Conservation (phyloP, 2,329 filamentous ascomycete species). For the Diaporthe destruens region DNA sequence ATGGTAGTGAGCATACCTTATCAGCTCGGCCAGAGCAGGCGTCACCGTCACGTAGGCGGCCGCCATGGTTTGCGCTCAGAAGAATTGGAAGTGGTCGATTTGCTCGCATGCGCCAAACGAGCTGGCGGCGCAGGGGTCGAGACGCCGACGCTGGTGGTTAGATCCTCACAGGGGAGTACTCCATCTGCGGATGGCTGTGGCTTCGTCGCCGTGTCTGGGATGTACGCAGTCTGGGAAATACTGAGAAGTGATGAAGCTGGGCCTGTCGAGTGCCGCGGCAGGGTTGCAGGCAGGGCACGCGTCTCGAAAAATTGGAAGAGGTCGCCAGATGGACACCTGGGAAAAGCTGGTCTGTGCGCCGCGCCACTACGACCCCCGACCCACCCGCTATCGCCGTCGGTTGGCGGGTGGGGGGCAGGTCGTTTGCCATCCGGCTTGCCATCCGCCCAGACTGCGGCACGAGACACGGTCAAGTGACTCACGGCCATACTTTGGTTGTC, state of each 20-base stretch:
- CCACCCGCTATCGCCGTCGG: constrained; percentile 15
- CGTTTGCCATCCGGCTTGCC: background rate
- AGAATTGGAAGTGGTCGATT: background rate
- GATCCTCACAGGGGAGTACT: background rate
- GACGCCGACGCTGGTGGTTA: constrained; percentile 36
- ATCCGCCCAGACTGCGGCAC: background rate
- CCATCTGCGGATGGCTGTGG: constrained; percentile 35
- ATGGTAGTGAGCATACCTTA: constrained; percentile 58
- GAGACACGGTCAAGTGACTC: background rate
- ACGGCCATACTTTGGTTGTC: background rate
- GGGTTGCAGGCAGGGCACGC: constrained; percentile 1
- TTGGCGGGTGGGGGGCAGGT: background rate
- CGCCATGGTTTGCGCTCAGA: constrained; percentile 43
- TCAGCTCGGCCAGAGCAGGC: constrained; percentile 69
- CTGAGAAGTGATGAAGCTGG: constrained; percentile 14
- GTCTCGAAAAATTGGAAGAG: constrained; percentile 34
- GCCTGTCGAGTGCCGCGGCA: constrained; percentile 26
- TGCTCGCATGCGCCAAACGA: constrained; percentile 33
- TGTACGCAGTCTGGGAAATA: background rate
- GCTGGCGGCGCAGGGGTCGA: constrained; percentile 36
- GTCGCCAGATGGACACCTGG: constrained; percentile 17
- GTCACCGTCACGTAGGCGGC: constrained; percentile 50
- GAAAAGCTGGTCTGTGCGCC: constrained; percentile 16
- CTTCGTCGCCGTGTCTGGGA: constrained; percentile 15
- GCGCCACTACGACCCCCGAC: background rate